A percentile compares a stretch with the other conserved stretches of the same genome.
Conservation (phyloP, 495 filamentous ascomycete genomes). For the Penicillium angulare region DNA sequence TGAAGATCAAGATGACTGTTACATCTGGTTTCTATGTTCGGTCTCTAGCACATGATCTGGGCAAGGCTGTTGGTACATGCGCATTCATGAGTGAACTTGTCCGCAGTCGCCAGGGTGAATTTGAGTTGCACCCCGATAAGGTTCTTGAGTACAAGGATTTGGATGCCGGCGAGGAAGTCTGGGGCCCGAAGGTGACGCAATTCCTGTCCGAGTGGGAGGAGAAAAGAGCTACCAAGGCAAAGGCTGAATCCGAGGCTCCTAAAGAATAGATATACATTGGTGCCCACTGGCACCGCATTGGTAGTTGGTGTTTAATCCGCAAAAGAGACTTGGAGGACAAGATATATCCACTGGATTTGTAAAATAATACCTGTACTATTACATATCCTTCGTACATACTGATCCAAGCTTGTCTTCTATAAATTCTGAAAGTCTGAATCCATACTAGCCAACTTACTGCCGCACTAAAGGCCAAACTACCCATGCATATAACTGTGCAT, state of each 20-base stretch:
- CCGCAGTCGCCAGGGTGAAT: slow-evolving; percentile 78
- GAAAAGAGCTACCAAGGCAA: slow-evolving; percentile 15
- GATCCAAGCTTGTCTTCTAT: too few relatives aligned
- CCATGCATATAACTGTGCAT: too few relatives aligned
- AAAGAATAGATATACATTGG: neutral
- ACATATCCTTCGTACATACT: too few relatives aligned
- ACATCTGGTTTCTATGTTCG: slow-evolving; percentile 97
- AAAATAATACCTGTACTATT: too few relatives aligned
- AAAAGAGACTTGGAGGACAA: too few relatives aligned
- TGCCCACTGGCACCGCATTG: too few relatives aligned
- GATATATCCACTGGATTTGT: neutral
- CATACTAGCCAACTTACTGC: too few relatives aligned
- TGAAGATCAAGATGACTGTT: slow-evolving; percentile 84
- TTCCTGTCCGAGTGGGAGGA: slow-evolving; percentile 63
- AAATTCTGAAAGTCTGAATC: too few relatives aligned
- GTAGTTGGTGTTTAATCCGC: too few relatives aligned
- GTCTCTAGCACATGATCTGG: slow-evolving; percentile 87
- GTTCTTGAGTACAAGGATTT: slow-evolving; percentile 83
- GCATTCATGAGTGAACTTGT: slow-evolving; percentile 85
- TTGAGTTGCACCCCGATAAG: slow-evolving; percentile 60
- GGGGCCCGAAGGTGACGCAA: slow-evolving; percentile 70
- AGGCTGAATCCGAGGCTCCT: neutral
- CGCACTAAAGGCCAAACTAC: too few relatives aligned
- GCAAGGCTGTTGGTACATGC: slow-evolving; percentile 74
- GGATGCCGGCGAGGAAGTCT: slow-evolving; percentile 72